Evolutionary conservation across 495 filamentous ascomycete species (phyloP).

Genomic region (Coniosporium apollinis): DNA sequence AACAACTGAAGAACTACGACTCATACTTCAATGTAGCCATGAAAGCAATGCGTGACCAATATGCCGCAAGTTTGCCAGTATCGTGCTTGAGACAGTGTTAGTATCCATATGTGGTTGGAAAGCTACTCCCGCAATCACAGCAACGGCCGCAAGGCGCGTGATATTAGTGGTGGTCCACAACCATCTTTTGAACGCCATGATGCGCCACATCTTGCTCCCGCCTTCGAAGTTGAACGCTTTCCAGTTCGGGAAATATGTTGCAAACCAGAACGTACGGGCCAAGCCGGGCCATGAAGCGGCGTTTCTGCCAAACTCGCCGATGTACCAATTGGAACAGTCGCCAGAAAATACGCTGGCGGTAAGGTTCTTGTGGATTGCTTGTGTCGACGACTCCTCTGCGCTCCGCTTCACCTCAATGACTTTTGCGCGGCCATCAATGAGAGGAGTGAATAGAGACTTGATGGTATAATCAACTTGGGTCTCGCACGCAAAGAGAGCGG

Average conservation of each 20-base stretch:
- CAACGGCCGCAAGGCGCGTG: no score
- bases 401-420: slow-evolving; percentile 20
- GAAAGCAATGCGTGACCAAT: no score
- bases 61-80: no score
- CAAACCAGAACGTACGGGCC: slow-evolving; percentile 14
- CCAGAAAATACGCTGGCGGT: slow-evolving; percentile 17
- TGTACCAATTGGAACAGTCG: slow-evolving; percentile 27
- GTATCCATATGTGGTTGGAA: no score
- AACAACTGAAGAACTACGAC: no score
- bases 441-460: slow-evolving; percentile 13
- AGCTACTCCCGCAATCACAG: no score
- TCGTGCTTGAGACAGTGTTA: no score
- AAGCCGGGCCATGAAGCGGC: slow-evolving; percentile 12
- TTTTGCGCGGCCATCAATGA: slow-evolving; percentile 21
- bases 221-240: slow-evolving; percentile 6
- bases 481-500: slow-evolving; percentile 23
- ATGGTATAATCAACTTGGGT: slow-evolving; percentile 24
- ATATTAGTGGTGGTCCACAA: background rate
- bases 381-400: slow-evolving; percentile 18
- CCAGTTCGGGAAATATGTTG: slow-evolving; percentile 11
- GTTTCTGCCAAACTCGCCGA: slow-evolving; percentile 11
- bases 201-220: slow-evolving; percentile 8
- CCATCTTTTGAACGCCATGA: slow-evolving; percentile 2
- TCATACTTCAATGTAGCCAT: no score
- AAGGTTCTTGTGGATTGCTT: slow-evolving; percentile 15